Evolutionary conservation across 2,329 filamentous ascomycete genomes (phyloP).

Genomic region (Gnomoniopsis sp.): DNA sequence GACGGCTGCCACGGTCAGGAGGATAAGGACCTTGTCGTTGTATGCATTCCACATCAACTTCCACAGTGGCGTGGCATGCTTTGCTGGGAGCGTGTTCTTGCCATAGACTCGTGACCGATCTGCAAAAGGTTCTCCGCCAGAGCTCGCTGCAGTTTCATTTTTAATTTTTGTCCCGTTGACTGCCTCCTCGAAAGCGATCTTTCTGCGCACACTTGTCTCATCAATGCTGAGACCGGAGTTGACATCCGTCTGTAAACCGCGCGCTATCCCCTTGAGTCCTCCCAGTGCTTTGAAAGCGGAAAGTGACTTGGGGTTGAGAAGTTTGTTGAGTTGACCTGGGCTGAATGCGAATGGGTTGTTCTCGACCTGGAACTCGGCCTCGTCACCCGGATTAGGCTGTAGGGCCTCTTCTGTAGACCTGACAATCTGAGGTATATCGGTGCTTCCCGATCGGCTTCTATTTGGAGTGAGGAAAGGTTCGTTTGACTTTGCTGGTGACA

Average conservation of each 20-base stretch:
- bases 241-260: conserved; percentile 63
- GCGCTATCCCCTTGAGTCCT: conserved; percentile 68
- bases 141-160: conserved; percentile 16
- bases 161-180: conserved; percentile 7
- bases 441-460: conserved; percentile 6
- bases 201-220: conserved; percentile 41
- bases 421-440: conserved; percentile 3
- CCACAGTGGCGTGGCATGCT: conserved; percentile 57
- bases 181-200: conserved; percentile 29
- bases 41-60: conserved; percentile 65
- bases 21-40: conserved; percentile 70
- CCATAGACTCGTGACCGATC: conserved; percentile 60
- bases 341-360: conserved; percentile 69
- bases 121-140: conserved; percentile 25
- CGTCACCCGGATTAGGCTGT: conserved; percentile 64
- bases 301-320: conserved; percentile 76
- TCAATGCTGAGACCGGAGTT: conserved; percentile 65
- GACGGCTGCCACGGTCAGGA: conserved; percentile 65
- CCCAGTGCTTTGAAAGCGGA: conserved; percentile 70
- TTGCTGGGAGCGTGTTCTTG: conserved; percentile 57
- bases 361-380: conserved; percentile 62
- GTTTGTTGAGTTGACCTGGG: conserved; percentile 68
- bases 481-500: conserved; percentile 12
- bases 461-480: conserved; percentile 13
- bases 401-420: conserved; percentile 48